Conservation (phyloP, 78 protist genomes). For the Acrasis kona region DNA sequence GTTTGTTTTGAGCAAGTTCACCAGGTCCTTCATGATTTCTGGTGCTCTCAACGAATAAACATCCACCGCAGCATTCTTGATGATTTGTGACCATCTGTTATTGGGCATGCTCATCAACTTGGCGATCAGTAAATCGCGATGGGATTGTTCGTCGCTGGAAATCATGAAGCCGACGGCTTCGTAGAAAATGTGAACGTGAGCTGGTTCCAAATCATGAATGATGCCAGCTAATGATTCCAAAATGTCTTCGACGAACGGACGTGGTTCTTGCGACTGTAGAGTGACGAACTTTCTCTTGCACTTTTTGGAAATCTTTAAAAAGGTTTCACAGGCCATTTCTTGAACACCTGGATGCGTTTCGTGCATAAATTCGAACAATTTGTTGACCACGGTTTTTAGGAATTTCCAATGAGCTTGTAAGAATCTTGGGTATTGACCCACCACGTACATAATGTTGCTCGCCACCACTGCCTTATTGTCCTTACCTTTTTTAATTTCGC, state of each 20-base stretch:
- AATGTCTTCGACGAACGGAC: conserved; percentile 84
- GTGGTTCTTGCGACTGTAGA: conserved; percentile 53
- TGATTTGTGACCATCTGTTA: conserved; percentile 50
- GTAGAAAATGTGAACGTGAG: conserved; percentile 85
- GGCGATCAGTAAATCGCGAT: conserved; percentile 45
- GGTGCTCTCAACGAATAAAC: conserved; percentile 3
- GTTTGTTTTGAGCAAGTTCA: conserved; percentile 66
- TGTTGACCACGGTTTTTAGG: conserved; percentile 93
- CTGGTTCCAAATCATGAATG: conserved; percentile 58
- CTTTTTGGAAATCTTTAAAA: conserved; percentile 90
- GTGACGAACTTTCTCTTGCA: conserved; percentile 82
- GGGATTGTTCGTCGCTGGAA: conserved; percentile 10
- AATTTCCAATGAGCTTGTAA: conserved; percentile 94
- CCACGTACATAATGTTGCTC: conserved; percentile 97
- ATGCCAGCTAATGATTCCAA: conserved; percentile 30
- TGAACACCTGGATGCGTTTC: conserved; percentile 97
- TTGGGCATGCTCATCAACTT: conserved; percentile 80
- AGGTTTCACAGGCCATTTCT: conserved; percentile 97
- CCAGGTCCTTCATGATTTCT: conserved; percentile 16
- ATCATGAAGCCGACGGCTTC: conserved; percentile 93
- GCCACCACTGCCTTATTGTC: conserved; percentile 99
- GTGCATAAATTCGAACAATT: conserved; percentile 98
- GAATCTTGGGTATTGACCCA: conserved; percentile 99
- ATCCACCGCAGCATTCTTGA: conserved; percentile 24
- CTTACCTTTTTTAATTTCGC: conserved; percentile 83